These are phyloP conservation scores for Entophlyctis luteolus DNA, from an alignment of 192 early-diverging fungal species.

Conservation along the genomic window DNA sequence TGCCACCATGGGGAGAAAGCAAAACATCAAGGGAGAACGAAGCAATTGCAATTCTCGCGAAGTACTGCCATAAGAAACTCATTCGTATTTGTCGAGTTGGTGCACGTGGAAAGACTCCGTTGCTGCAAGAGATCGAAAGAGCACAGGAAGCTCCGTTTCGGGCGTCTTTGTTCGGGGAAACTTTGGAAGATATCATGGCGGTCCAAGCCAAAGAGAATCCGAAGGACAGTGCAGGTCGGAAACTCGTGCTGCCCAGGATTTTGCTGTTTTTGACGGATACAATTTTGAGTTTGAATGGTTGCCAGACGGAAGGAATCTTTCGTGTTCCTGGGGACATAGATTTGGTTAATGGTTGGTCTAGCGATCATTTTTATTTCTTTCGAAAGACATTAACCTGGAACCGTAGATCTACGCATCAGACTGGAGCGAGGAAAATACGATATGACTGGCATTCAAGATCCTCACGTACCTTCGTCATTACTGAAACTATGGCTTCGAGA, in stretches of 20 bases:
- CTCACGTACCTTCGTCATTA: constrained; percentile 86
- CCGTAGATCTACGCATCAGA: constrained; percentile 61
- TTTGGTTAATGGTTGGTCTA: constrained; percentile 61
- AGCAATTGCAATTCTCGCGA: constrained; percentile 33
- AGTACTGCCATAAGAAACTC: constrained; percentile 51
- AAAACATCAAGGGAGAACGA: constrained; percentile 11
- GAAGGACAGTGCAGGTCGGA: constrained; percentile 24
- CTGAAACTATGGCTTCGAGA: constrained; percentile 94
- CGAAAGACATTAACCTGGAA: neutral
- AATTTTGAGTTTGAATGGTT: constrained; percentile 73
- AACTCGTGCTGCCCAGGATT: constrained; percentile 71
- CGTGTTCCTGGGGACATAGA: constrained; percentile 91
- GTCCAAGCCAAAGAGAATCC: constrained; percentile 36
- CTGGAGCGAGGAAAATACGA: constrained; percentile 82
- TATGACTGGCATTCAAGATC: constrained; percentile 67
- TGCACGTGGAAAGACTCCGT: constrained; percentile 71
- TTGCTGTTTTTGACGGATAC: constrained; percentile 74
- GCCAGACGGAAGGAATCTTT: constrained; percentile 87
- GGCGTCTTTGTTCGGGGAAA: constrained; percentile 84
- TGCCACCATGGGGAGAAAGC: constrained; percentile 9
- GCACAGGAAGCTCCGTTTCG: constrained; percentile 74
- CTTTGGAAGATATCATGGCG: constrained; percentile 81
- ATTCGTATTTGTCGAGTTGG: constrained; percentile 71
- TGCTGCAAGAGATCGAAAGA: constrained; percentile 66
- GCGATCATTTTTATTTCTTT: neutral